Conservation (phyloP, 1,284 basidiomycete genomes). For the Leccinum pachyderme region DNA sequence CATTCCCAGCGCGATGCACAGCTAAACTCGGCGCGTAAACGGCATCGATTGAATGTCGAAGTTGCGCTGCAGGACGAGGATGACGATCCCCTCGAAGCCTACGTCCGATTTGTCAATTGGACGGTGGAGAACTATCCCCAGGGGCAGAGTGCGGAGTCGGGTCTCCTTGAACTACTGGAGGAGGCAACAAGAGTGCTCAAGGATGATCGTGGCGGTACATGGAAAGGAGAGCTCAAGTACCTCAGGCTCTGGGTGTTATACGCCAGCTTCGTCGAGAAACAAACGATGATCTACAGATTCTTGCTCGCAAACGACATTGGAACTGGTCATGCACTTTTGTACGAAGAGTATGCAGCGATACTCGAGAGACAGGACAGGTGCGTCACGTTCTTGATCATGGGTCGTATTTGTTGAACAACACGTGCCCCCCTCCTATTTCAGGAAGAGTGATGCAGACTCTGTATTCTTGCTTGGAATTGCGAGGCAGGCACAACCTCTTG, state of each 20-base stretch:
- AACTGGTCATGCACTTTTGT: slow-evolving; percentile 75
- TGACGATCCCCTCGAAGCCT: slow-evolving; percentile 55
- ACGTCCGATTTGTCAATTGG: slow-evolving; percentile 66
- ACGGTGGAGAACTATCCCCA: slow-evolving; percentile 68
- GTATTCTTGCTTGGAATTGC: slow-evolving; percentile 87
- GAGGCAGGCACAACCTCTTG: slow-evolving; percentile 70
- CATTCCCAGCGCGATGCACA: slow-evolving; percentile 69
- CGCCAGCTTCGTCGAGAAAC: slow-evolving; percentile 74
- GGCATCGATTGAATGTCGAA: slow-evolving; percentile 54
- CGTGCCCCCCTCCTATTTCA: slow-evolving; percentile 31
- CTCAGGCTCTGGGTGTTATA: slow-evolving; percentile 93
- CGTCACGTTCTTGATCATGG: slow-evolving; percentile 4
- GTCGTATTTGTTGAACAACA: slow-evolving; percentile 5
- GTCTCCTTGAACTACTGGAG: slow-evolving; percentile 79
- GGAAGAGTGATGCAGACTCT: slow-evolving; percentile 84
- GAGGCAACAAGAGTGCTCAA: slow-evolving; percentile 77
- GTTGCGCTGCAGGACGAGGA: slow-evolving; percentile 55
- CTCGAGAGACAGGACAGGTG: slow-evolving; percentile 75
- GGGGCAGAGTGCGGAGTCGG: slow-evolving; percentile 67
- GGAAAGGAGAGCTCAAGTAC: slow-evolving; percentile 76
- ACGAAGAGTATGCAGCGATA: slow-evolving; percentile 87
- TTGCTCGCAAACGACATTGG: slow-evolving; percentile 90
- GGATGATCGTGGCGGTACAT: slow-evolving; percentile 61
- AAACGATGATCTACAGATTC: slow-evolving; percentile 79
- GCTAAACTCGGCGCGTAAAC: slow-evolving; percentile 57